Evolutionary conservation across 2,329 filamentous ascomycete genomes (phyloP).

Genomic region (Colletotrichum sidae): DNA sequence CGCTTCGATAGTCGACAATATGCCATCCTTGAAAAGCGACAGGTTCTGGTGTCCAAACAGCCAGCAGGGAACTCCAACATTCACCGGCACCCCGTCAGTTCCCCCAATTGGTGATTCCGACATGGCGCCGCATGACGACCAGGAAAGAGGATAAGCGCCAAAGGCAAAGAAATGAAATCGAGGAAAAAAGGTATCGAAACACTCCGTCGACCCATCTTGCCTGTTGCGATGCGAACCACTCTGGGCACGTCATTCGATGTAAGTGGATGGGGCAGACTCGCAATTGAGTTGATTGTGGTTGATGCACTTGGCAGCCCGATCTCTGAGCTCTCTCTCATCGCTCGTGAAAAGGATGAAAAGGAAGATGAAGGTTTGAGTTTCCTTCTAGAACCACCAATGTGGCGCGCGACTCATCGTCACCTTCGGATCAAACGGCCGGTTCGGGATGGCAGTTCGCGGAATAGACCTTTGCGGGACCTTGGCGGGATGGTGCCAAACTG

Average conservation of each 20-base stretch:
- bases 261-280: neutral
- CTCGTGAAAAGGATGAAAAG: neutral
- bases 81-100: too few species aligned
- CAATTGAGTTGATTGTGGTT: slow-evolving; percentile 5
- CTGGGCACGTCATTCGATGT: too few species aligned
- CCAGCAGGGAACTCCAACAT: too few species aligned
- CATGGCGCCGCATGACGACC: slow-evolving; percentile 5
- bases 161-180: neutral
- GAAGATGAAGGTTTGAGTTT: neutral
- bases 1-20: too few species aligned
- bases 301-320: slow-evolving; percentile 7
- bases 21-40: too few species aligned
- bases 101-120: too few species aligned
- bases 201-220: slow-evolving; percentile 4
- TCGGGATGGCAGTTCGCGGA: slow-evolving; percentile 9
- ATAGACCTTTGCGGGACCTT: neutral
- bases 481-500: neutral
- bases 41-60: too few species aligned
- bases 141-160: slow-evolving; percentile 10
- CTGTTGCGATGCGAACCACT: neutral
- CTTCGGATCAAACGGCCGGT: slow-evolving; percentile 18
- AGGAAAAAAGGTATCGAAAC: slow-evolving; percentile 6
- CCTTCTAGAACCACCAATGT: slow-evolving; percentile 17
- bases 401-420: neutral
- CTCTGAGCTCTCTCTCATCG: neutral